Percentiles rank a stretch among this genome's conserved stretches.
Conservation (phyloP, 139 green algal genomes). For the Diplosphaera chodatii region DNA sequence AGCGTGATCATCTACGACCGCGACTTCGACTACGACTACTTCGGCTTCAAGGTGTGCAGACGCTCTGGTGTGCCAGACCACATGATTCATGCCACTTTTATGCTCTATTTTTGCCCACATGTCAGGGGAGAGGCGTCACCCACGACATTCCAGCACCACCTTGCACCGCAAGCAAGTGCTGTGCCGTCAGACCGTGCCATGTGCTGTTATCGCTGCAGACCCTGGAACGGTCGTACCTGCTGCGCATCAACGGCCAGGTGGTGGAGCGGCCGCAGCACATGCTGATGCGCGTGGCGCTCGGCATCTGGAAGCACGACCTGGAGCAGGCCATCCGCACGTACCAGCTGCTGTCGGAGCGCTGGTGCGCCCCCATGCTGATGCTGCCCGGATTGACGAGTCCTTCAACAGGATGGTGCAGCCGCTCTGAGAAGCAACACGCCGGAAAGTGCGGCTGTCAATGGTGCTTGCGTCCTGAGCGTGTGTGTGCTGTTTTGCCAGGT, state of each 20-base stretch:
- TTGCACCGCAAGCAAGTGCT: too few species aligned
- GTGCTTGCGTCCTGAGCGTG: too few species aligned
- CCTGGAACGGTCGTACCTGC: slow-evolving; percentile 97
- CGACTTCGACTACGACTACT: slow-evolving; percentile 99
- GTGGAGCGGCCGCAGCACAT: slow-evolving; percentile 99
- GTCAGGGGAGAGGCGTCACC: too few species aligned
- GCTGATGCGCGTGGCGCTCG: slow-evolving; percentile 97
- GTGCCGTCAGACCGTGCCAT: too few species aligned
- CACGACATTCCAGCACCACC: too few species aligned
- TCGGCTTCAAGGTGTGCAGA: slow-evolving; percentile 90
- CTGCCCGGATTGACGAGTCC: background rate
- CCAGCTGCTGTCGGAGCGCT: slow-evolving; percentile 86
- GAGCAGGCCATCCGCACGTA: slow-evolving; percentile 76
- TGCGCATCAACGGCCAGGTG: slow-evolving; percentile 91
- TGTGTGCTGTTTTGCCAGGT: slow-evolving; percentile 18
- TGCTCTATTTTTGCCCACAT: too few species aligned
- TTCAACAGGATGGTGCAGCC: too few species aligned
- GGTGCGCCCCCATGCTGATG: slow-evolving; percentile 12
- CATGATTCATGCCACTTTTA: slow-evolving; percentile 1
- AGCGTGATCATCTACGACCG: slow-evolving; percentile 97
- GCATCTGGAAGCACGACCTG: slow-evolving; percentile 87
- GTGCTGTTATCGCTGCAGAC: slow-evolving; percentile 52
- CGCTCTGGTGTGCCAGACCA: background rate
- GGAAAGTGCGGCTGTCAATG: too few species aligned
- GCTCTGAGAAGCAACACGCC: too few species aligned